Conservation (phyloP, 2,329 filamentous ascomycete genomes). For the Trichoderma sp. region DNA sequence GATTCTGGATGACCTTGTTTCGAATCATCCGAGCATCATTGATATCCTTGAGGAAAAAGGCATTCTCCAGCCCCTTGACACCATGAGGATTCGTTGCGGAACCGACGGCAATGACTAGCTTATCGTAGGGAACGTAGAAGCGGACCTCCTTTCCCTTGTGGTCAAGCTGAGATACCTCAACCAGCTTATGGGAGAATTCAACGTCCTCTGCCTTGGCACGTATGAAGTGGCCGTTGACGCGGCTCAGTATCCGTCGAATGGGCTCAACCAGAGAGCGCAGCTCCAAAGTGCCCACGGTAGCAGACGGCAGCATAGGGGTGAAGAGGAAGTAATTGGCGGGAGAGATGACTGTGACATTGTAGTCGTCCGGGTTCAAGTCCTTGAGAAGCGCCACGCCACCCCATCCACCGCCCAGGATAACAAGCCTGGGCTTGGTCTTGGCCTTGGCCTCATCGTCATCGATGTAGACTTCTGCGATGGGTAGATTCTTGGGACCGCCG, state of each 20-base stretch:
- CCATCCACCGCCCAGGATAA: constrained; percentile 94
- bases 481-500: constrained; percentile 93
- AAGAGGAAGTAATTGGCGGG: constrained; percentile 97
- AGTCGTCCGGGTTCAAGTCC: constrained; percentile 84
- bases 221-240: constrained; percentile 84
- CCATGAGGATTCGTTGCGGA: constrained; percentile 94
- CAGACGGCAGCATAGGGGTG: constrained; percentile 95
- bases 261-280: constrained; percentile 90
- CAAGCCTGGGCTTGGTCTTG: constrained; percentile 88
- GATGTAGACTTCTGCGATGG: constrained; percentile 82
- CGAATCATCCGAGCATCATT: constrained; percentile 88
- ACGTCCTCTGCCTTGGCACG: constrained; percentile 85
- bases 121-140: constrained; percentile 98
- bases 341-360: constrained; percentile 93
- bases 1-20: constrained; percentile 83
- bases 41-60: constrained; percentile 94
- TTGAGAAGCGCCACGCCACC: constrained; percentile 91
- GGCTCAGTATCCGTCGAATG: constrained; percentile 77
- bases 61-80: constrained; percentile 91
- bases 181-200: constrained; percentile 86
- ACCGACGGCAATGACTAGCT: constrained; percentile 88
- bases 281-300: constrained; percentile 93
- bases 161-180: constrained; percentile 79
- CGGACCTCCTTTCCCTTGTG: constrained; percentile 68
- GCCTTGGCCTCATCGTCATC: constrained; percentile 81